Conservation (phyloP, 257 asterid species). For the Fraxinus excelsior region DNA sequence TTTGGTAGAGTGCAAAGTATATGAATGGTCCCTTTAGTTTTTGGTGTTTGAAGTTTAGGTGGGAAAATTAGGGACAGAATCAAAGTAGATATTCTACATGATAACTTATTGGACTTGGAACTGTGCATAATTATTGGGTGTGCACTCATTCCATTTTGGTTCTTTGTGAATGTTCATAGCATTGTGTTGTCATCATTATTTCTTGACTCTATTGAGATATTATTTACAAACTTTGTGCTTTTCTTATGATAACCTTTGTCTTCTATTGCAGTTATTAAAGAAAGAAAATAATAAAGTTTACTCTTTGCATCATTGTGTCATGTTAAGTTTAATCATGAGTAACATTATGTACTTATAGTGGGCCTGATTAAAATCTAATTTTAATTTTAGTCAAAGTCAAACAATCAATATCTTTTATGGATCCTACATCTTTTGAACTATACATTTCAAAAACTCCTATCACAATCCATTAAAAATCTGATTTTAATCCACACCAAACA, state of each 20-base stretch:
- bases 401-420: too few relatives aligned
- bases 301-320: background rate
- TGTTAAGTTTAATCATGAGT: background rate
- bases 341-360: too few relatives aligned
- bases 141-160: conserved; percentile 35
- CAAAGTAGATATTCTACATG: conserved; percentile 33
- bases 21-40: conserved; percentile 14
- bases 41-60: conserved; percentile 25
- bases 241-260: background rate
- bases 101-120: conserved; percentile 31
- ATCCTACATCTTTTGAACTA: too few relatives aligned
- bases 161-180: conserved; percentile 31
- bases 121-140: conserved; percentile 18
- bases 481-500: too few relatives aligned
- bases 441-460: too few relatives aligned
- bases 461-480: too few relatives aligned
- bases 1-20: conserved; percentile 28
- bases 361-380: too few relatives aligned
- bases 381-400: too few relatives aligned
- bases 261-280: too few relatives aligned
- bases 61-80: conserved; percentile 29
- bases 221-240: background rate
- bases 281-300: too few relatives aligned
- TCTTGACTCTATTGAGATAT: conserved; percentile 5
- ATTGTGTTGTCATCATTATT: conserved; percentile 29